Evolutionary conservation across 1,139 yeast species (phyloP), one percentile per base, ranked within the genome.

Genomic region (Trichomonascaceae sp.): DNA sequence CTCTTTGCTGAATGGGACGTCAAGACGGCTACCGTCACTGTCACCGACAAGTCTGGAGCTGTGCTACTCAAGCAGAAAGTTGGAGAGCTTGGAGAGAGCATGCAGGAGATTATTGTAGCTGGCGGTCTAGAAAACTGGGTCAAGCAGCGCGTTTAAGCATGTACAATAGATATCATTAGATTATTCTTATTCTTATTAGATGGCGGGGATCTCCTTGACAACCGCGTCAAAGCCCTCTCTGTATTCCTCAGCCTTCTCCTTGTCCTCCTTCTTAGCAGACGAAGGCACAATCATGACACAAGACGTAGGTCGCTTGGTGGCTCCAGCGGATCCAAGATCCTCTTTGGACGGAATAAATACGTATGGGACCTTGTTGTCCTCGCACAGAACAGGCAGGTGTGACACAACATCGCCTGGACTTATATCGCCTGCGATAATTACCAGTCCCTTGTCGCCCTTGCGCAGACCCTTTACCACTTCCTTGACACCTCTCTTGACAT

Each of bases 111-210:
- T 49, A 89, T 89, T 46, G 87, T 89, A 47, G 79, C 85, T 58
- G 98, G 98, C 32, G 99, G 99, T 35, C 73, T 89, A 41, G 99
- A 89, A 68, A 93, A 94, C 31, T 89, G 98, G 98, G 97, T 89
- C 41, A 79, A 73, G 60, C 69, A 87, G 30, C 81, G 80, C 57
- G 64, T 80, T 41, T 59, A 60, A 47, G 52, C 50, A 35, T 48
- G 49, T 35, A 26, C 11, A 18, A 27, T 9, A 29, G 18, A 27
- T 18, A n/a, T 15, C 16, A 13, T 20, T 32, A 23, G 13, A 13
- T n/a, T 16, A 29, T 26, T 13, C 9, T 14, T 28, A 11, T 16
- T 9, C 15, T 20, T n/a, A 20, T 39, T 46, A 46, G 30, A 48
- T 39, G 33, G 39, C 46, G 37, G 68, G 63, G 46, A 89, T 80